phyloP scores from a whole-genome alignment of 805 yeast genomes.

The Wickerhamomyces pijperi region DNA sequence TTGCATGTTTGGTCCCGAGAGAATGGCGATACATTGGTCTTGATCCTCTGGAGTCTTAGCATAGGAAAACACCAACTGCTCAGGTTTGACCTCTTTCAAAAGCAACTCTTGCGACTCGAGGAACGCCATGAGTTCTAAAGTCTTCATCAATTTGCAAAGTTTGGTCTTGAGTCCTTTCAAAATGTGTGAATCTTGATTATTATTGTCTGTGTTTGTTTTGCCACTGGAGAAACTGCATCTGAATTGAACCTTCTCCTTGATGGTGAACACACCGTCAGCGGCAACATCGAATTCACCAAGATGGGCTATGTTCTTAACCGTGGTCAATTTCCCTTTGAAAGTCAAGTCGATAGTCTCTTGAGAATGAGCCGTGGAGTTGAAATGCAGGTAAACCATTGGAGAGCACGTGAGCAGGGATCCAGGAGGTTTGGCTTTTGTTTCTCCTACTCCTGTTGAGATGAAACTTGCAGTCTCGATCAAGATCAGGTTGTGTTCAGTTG shows the following conservation, averaged over 20 bases:
- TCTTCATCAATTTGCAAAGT: conserved; percentile 13
- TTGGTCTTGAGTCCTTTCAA: conserved; percentile 10
- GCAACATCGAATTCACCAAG: background rate
- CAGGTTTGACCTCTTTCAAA: conserved; percentile 15
- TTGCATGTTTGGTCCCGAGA: background rate
- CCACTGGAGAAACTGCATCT: too few relatives aligned
- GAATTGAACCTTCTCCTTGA: conserved; percentile 3
- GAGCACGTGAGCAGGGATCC: too few relatives aligned
- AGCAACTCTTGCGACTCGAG: conserved; percentile 13
- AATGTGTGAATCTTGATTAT: conserved; percentile 4
- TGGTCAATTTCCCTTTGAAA: conserved; percentile 13
- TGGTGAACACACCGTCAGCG: conserved; percentile 1
- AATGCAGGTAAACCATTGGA: background rate
- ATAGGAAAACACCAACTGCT: conserved; percentile 17
- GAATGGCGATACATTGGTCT: background rate
- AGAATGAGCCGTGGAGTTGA: background rate
- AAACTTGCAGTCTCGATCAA: conserved; percentile 25
- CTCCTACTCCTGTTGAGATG: conserved; percentile 25
- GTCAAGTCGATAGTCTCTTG: conserved; percentile 21
- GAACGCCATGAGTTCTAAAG: conserved; percentile 15
- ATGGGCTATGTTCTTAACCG: conserved; percentile 18
- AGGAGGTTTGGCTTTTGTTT: conserved; percentile 1
- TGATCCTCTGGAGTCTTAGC: background rate
- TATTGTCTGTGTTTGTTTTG: conserved; percentile 23
- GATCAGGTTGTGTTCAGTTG: conserved; percentile 11